Evolutionary conservation across 1,284 basidiomycete species (phyloP), one percentile per base, ranked within the genome.

Genomic region (Wolfiporia cocos): DNA sequence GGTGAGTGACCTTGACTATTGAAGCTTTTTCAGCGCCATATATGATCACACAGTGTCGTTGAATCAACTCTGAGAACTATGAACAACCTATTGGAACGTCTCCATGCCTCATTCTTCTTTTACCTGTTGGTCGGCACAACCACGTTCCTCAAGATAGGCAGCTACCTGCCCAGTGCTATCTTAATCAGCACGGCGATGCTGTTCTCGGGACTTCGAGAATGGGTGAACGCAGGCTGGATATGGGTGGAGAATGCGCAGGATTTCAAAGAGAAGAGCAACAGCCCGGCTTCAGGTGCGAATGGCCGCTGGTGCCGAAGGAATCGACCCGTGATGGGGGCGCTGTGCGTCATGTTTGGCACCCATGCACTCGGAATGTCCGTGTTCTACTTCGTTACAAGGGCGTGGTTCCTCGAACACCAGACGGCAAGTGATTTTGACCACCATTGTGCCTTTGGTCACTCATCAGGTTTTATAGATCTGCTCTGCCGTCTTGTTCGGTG

Each of bases 81-180:
- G 59, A 96, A 95, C 64, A 97, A 97, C 58, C 74, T 96, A 5
- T 74, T 96, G 10, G 93, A 97, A 59, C 81, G 93, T 11, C 78
- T 97, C 18, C 93, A 97, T 61, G 92, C 93, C 4, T 94, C 91
- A 1, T 93, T 94, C 66, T 95, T 96, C 69, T 92, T 97, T 66
- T 97, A 93, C 66, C 73, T 97, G 46, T 68, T 94, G 46, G 79
- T 86, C 3, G 73, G 73, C 20, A 78, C 86, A 0, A 74, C 76
- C n/a, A 73, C 71, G 1, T 95, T 95, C 65, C 73, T 92, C 54
- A 90, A 93, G 55, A 91, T 96, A 14, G 92, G 91, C 0, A 80
- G 74, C 56, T 97, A 91, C 62, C 74, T 97, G 3, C 92, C 93
- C 0, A 88, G 88, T 41, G 87, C 78, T 0, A 74, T 96, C 21